Evolutionary conservation across 1,284 basidiomycete species (phyloP).

Genomic region (Xanthoconium separans): DNA sequence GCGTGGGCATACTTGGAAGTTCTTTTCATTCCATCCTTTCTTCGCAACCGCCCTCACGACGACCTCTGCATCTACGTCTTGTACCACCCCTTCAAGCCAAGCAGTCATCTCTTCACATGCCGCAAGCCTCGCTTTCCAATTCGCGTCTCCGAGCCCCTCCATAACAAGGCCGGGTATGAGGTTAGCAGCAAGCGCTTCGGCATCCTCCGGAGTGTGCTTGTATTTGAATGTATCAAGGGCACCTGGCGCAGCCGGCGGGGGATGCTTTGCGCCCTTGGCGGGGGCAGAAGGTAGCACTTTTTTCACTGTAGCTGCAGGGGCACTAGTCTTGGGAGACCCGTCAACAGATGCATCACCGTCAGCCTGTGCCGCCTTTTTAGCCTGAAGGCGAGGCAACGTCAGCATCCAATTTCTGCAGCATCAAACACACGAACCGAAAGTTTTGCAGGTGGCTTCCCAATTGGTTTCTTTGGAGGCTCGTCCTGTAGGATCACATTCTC

Average conservation of each 20-base stretch:
- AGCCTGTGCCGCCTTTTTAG: conserved; percentile 52
- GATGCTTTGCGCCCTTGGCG: conserved; percentile 53
- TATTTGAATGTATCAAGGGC: conserved; percentile 87
- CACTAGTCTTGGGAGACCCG: conserved; percentile 25
- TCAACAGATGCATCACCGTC: conserved; percentile 28
- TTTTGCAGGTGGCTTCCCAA: conserved; percentile 52
- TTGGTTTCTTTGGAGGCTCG: conserved; percentile 43
- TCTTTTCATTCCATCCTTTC: conserved; percentile 97
- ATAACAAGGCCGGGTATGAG: conserved; percentile 74
- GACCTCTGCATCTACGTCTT: conserved; percentile 83
- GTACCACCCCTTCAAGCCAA: conserved; percentile 77
- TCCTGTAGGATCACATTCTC: conserved; percentile 31
- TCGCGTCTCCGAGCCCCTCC: conserved; percentile 76
- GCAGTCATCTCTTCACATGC: conserved; percentile 83
- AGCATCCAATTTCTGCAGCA: conserved; percentile 4
- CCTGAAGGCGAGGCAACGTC: conserved; percentile 31
- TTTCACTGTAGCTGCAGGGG: conserved; percentile 44
- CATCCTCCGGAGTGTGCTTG: conserved; percentile 90
- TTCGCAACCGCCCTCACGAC: conserved; percentile 89
- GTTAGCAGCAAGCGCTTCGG: conserved; percentile 77
- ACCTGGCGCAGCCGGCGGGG: conserved; percentile 46
- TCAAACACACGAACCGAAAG: conserved; percentile 38
- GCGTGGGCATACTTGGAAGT: conserved; percentile 78
- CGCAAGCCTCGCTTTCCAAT: conserved; percentile 92
- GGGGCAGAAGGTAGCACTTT: conserved; percentile 41